These are phyloP conservation scores for Wickerhamiella brachini DNA, from an alignment of 805 yeast genomes.

Conservation along the genomic window DNA sequence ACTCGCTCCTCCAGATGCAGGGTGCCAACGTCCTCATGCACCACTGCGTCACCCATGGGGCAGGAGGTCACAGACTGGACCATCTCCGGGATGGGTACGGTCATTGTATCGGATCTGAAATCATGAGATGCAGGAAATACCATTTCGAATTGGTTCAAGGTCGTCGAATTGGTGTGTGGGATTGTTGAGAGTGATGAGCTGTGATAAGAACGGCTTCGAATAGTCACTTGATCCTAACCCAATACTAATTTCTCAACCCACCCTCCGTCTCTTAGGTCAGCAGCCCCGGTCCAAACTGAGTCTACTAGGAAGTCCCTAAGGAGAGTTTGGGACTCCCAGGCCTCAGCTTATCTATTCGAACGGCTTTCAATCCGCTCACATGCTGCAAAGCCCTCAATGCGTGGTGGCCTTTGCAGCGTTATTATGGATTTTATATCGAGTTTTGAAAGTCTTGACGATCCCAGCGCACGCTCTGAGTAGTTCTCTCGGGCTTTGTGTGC, in stretches of 20 bases:
- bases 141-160: background rate
- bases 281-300: too few relatives aligned
- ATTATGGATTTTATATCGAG: background rate
- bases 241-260: too few relatives aligned
- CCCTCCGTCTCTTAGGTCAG: too few relatives aligned
- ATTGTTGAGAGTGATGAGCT: background rate
- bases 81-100: slow-evolving; percentile 72
- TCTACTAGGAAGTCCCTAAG: too few relatives aligned
- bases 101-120: slow-evolving; percentile 61
- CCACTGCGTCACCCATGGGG: slow-evolving; percentile 78
- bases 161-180: background rate
- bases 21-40: slow-evolving; percentile 68
- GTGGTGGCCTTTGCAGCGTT: background rate
- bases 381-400: background rate
- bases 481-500: slow-evolving; percentile 6
- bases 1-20: slow-evolving; percentile 47
- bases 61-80: slow-evolving; percentile 41
- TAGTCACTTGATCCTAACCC: too few relatives aligned
- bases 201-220: background rate
- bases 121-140: slow-evolving; percentile 6
- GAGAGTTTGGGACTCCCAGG: too few relatives aligned
- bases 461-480: background rate
- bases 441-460: background rate
- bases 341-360: background rate
- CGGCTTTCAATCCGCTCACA: background rate